Percentiles rank a stretch among this genome's conserved stretches.
Conservation (phyloP, 2,329 filamentous ascomycete species). For the Phialophora verrucosa region DNA sequence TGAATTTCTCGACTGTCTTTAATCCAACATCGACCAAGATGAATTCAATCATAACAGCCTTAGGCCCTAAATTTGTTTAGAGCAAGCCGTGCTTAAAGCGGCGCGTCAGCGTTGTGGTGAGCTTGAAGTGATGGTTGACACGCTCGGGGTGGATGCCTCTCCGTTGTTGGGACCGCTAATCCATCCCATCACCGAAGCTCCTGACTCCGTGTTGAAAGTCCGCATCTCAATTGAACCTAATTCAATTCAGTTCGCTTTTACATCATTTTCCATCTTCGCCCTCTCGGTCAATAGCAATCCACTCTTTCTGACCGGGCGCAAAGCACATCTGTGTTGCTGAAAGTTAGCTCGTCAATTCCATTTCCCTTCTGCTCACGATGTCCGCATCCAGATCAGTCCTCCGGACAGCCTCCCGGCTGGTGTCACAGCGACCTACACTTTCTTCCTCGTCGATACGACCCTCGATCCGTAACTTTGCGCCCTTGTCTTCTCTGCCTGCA, state of each 20-base stretch:
- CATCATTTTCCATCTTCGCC: conserved; percentile 2
- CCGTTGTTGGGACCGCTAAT: conserved; percentile 18
- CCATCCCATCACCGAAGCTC: conserved; percentile 11
- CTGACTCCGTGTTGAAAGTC: conserved; percentile 19
- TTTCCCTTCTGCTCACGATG: conserved; percentile 58
- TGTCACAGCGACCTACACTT: conserved; percentile 59
- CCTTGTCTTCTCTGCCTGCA: conserved; percentile 52
- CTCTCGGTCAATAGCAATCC: conserved; percentile 40
- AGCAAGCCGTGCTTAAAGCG: not conserved
- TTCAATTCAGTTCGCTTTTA: not conserved
- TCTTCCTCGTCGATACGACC: conserved; percentile 41
- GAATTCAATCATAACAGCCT: too few relatives aligned
- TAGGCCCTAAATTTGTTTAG: too few relatives aligned
- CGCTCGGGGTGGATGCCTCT: not conserved
- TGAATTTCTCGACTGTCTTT: too few relatives aligned
- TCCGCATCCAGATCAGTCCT: conserved; percentile 63
- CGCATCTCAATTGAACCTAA: conserved; percentile 6
- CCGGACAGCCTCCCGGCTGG: conserved; percentile 67
- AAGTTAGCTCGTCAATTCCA: conserved; percentile 37
- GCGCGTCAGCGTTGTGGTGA: not conserved
- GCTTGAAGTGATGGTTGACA: not conserved
- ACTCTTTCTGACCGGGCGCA: conserved; percentile 41
- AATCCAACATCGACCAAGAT: too few relatives aligned
- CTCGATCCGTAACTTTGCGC: conserved; percentile 48
- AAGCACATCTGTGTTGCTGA: conserved; percentile 36